Evolutionary conservation across 129 eudicot species (phyloP).

Genomic region (Logfia minima): DNA sequence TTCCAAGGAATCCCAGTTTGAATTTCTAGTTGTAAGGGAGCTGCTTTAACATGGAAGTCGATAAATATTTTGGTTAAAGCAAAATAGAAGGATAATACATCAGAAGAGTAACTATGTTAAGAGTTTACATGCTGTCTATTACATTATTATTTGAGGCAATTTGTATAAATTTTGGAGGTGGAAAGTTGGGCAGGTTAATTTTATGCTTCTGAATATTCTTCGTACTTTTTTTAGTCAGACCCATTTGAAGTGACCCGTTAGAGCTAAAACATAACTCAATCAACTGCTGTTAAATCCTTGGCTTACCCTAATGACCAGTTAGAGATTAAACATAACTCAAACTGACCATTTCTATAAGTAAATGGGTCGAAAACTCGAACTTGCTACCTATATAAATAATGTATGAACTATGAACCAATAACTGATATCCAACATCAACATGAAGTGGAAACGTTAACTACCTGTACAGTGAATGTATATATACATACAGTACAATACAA

Average conservation of each 20-base stretch:
- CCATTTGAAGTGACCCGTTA: not conserved
- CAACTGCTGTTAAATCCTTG: not conserved
- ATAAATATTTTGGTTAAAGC: too few relatives aligned
- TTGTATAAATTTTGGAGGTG: not conserved
- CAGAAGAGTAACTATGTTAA: not conserved
- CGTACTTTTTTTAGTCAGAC: not conserved
- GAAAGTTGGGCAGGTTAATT: not conserved
- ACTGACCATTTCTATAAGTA: not conserved
- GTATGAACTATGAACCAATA: conserved; percentile 11
- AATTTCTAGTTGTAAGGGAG: too few relatives aligned
- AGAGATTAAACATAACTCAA: not conserved
- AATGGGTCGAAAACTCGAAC: not conserved
- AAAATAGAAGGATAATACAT: not conserved
- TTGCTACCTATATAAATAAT: not conserved
- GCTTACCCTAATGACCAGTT: not conserved
- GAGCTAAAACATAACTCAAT: not conserved
- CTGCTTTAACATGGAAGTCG: too few relatives aligned
- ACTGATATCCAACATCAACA: conserved; percentile 18
- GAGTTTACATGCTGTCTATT: not conserved
- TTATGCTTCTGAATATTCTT: not conserved
- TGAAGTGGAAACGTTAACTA: not conserved
- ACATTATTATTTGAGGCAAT: not conserved
- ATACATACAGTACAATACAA: too few relatives aligned
- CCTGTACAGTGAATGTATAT: too few relatives aligned
- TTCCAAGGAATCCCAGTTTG: too few relatives aligned